Conservation (phyloP, 2,329 filamentous ascomycete species). For the Cryoendolithus antarcticus region DNA sequence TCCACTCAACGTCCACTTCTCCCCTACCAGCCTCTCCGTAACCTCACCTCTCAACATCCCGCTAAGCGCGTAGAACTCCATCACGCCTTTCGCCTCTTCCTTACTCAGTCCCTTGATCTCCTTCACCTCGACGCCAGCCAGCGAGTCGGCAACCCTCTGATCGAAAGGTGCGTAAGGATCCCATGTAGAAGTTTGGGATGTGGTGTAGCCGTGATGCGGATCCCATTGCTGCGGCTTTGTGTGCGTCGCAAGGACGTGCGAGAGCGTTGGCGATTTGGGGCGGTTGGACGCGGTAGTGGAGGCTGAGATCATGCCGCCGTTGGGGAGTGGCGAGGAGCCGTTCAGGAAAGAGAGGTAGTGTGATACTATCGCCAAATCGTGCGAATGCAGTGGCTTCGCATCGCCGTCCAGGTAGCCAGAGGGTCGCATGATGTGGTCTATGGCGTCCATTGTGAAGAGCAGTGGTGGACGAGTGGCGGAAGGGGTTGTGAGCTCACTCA, state of each 20-base stretch:
- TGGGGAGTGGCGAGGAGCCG: constrained; percentile 43
- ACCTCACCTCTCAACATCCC: constrained; percentile 62
- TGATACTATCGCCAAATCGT: constrained; percentile 66
- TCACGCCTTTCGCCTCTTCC: constrained; percentile 61
- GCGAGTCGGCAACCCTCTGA: constrained; percentile 35
- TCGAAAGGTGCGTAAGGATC: constrained; percentile 43
- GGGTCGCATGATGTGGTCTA: constrained; percentile 68
- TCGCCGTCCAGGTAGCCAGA: constrained; percentile 63
- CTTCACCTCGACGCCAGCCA: constrained; percentile 33
- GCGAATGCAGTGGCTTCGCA: constrained; percentile 67
- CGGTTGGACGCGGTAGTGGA: constrained; percentile 62
- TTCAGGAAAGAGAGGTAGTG: constrained; percentile 63
- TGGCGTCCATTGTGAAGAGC: constrained; percentile 64
- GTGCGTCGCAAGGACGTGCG: constrained; percentile 23
- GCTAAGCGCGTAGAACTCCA: constrained; percentile 90
- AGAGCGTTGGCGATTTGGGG: constrained; percentile 51
- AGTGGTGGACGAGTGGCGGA: constrained; percentile 42
- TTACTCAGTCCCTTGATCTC: constrained; percentile 58
- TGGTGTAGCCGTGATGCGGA: constrained; percentile 18
- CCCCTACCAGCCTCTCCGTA: constrained; percentile 57
- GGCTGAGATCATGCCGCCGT: constrained; percentile 69
- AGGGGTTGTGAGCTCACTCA: constrained; percentile 58
- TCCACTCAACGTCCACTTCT: constrained; percentile 75
- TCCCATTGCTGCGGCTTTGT: constrained; percentile 46
- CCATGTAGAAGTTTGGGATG: constrained; percentile 26